These are phyloP conservation scores for Chlamydomonas reinhardtii DNA, from an alignment of 163 green algal genomes.

Conservation along the genomic window DNA sequence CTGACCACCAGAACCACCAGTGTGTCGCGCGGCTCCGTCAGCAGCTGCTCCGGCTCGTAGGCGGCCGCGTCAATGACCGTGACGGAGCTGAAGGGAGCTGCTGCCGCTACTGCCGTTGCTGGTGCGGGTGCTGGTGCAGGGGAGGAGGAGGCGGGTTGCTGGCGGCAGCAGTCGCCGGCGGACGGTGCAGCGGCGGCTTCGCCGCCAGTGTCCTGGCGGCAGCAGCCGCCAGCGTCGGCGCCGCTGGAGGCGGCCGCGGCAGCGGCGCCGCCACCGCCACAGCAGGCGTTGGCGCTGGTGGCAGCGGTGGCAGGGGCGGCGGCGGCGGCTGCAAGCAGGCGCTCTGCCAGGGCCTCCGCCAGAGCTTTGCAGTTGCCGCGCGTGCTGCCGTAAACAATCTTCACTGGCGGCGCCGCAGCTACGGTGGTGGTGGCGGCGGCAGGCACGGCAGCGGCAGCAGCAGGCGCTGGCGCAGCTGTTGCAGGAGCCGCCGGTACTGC, in stretches of 20 bases:
- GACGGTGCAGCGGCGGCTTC: not conserved
- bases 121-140: not conserved
- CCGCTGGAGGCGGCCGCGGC: not conserved
- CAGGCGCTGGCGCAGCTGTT: no score
- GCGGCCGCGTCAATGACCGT: not conserved
- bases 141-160: not conserved
- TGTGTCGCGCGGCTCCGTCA: conserved; percentile 28
- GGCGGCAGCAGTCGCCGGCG: not conserved
- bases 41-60: conserved; percentile 50
- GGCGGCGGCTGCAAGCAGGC: not conserved
- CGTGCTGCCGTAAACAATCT: conserved; percentile 29
- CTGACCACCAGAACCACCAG: conserved; percentile 68
- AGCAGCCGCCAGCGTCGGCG: not conserved
- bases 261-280: not conserved
- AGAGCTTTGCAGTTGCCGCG: conserved; percentile 11
- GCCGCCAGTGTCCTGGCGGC: not conserved
- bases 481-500: no score
- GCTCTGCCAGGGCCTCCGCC: not conserved
- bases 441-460: no score
- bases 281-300: not conserved
- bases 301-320: not conserved
- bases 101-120: not conserved
- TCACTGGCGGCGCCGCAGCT: not conserved
- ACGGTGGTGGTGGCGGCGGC: not conserved
- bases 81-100: not conserved